A percentile compares a stretch with the other conserved stretches of the same genome.
Conservation (phyloP, 306 rosid species). For the Prunus fruticosa region DNA sequence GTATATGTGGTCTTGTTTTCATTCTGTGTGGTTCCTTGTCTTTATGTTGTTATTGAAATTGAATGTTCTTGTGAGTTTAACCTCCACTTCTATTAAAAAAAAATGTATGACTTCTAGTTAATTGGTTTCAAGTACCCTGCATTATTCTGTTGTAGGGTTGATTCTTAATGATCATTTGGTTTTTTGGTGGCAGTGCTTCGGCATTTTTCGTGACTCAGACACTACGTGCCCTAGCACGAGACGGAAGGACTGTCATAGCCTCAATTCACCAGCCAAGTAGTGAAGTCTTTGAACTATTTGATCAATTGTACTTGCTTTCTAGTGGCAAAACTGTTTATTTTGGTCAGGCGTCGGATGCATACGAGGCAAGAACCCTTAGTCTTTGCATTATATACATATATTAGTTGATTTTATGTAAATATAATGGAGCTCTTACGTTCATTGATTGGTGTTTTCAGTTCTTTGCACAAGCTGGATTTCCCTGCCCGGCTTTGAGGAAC, state of each 20-base stretch:
- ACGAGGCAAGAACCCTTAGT: conserved; percentile 49
- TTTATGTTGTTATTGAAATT: neutral
- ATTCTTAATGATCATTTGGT: conserved; percentile 4
- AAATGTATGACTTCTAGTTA: too few species aligned
- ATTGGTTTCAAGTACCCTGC: neutral
- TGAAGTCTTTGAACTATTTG: conserved; percentile 96
- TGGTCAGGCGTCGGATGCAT: conserved; percentile 89
- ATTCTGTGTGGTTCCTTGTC: neutral
- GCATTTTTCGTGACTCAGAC: conserved; percentile 98
- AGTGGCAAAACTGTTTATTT: conserved; percentile 94
- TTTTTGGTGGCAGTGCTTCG: conserved; percentile 68
- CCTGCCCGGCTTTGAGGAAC: conserved; percentile 96
- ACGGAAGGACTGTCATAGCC: conserved; percentile 93
- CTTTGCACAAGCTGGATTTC: conserved; percentile 96
- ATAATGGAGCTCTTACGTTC: neutral
- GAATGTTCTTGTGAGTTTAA: neutral
- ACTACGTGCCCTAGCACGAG: conserved; percentile 76
- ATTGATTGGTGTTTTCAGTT: conserved; percentile 50
- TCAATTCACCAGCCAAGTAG: conserved; percentile 98
- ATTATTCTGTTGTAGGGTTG: neutral
- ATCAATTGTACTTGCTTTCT: conserved; percentile 84
- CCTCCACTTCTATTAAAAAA: too few species aligned
- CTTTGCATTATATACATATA: neutral
- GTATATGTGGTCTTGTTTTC: conserved; percentile 19
- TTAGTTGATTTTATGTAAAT: neutral